These are phyloP conservation scores for Spergularia azorica DNA, from an alignment of 179 eudicot species.

Conservation along the genomic window DNA sequence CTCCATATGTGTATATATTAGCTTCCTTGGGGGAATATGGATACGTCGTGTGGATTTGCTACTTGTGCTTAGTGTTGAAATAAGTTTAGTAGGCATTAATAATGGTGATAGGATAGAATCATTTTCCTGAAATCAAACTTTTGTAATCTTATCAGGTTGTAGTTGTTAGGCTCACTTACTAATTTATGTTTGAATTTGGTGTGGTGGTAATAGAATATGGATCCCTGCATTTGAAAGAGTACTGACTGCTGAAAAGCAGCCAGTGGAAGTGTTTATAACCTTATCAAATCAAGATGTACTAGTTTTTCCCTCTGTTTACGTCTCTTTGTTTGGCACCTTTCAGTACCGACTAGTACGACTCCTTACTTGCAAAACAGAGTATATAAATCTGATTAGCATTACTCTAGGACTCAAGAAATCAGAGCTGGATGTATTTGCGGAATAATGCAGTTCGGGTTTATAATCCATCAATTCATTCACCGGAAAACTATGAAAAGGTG, in stretches of 20 bases:
- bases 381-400: background rate
- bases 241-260: background rate
- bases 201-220: background rate
- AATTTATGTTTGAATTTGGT: background rate
- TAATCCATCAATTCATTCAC: too few species aligned
- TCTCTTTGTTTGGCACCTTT: conserved; percentile 2
- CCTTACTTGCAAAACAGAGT: background rate
- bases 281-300: background rate
- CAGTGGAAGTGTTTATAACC: background rate
- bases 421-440: too few species aligned
- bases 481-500: too few species aligned
- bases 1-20: too few species aligned
- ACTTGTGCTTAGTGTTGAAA: background rate
- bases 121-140: background rate
- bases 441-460: too few species aligned
- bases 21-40: background rate
- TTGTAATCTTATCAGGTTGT: background rate
- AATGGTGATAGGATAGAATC: background rate
- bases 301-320: background rate
- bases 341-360: conserved; percentile 4
- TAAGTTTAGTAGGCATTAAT: background rate
- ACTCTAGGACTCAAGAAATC: background rate
- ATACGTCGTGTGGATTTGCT: background rate
- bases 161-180: background rate
- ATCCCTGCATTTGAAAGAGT: background rate